A percentile compares a stretch with the other conserved stretches of the same genome.
Evolutionary conservation across 164 flowering plant species (phyloP).

Genomic region (Sextonia rubra): DNA sequence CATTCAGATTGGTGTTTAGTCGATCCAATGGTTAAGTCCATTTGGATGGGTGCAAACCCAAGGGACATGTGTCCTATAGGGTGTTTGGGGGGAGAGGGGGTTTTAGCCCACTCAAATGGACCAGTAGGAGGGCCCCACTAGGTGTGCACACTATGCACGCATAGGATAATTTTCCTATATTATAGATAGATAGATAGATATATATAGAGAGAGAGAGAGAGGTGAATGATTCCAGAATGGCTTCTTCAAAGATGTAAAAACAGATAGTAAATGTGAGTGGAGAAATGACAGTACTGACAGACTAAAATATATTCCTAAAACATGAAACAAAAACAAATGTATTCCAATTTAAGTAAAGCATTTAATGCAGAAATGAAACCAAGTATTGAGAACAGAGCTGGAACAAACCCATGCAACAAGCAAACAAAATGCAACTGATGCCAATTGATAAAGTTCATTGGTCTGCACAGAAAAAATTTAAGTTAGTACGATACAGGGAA

Average conservation of each 20-base stretch:
- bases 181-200: too few relatives aligned
- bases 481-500: background rate
- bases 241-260: background rate
- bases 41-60: too few relatives aligned
- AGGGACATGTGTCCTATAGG: too few relatives aligned
- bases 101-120: too few relatives aligned
- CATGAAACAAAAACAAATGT: background rate
- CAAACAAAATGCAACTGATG: constrained; percentile 93
- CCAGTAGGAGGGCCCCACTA: too few relatives aligned
- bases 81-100: too few relatives aligned
- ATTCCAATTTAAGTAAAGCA: background rate
- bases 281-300: background rate
- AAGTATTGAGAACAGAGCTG: constrained; percentile 19
- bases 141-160: too few relatives aligned
- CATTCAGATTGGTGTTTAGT: too few relatives aligned
- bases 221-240: background rate
- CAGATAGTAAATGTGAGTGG: background rate
- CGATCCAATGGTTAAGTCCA: too few relatives aligned
- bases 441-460: constrained; percentile 93
- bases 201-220: too few relatives aligned
- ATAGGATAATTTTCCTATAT: too few relatives aligned
- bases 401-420: constrained; percentile 94
- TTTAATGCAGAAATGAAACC: background rate
- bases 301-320: background rate
- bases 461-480: constrained; percentile 50